Evolutionary conservation across 306 rosid genomes (phyloP).

Genomic region (Sophora flavescens): DNA sequence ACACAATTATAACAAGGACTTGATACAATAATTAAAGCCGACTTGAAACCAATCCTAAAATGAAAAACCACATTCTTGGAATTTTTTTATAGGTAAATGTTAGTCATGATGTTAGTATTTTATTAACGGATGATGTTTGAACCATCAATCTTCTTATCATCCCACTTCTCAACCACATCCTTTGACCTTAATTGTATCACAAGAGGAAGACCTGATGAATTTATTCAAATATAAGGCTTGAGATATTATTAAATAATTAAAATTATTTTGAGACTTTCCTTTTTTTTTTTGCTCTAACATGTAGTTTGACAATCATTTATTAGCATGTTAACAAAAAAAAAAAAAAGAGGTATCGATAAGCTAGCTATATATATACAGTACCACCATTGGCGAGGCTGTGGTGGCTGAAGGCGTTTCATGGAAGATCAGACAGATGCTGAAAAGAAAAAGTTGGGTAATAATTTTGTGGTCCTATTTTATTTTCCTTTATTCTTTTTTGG

Average conservation of each 20-base stretch:
- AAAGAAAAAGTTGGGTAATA: conserved; percentile 34
- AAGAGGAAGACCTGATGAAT: too few species aligned
- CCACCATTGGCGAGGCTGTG: conserved; percentile 29
- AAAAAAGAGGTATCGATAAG: conserved; percentile 1
- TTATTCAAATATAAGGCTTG: not conserved
- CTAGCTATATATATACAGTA: conserved; percentile 1
- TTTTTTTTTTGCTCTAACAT: not conserved
- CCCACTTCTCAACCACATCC: too few species aligned
- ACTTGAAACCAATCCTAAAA: too few species aligned
- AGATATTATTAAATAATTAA: not conserved
- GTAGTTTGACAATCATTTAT: conserved; percentile 35
- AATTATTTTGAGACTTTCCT: conserved; percentile 4
- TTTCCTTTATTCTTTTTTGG: conserved; percentile 26
- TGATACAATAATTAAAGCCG: too few species aligned
- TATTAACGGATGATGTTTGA: too few species aligned
- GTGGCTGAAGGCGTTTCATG: conserved; percentile 40
- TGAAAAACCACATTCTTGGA: too few species aligned
- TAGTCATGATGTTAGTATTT: too few species aligned
- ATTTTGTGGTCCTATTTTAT: conserved; percentile 48
- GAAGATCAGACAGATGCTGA: conserved; percentile 44
- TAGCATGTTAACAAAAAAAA: not conserved
- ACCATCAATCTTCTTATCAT: too few species aligned
- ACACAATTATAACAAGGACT: too few species aligned
- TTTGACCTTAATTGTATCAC: too few species aligned
- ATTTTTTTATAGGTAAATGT: too few species aligned